Base-by-base conservation (phyloP, 148 eudicot genomes). In the Rhododendron molle region DNA sequence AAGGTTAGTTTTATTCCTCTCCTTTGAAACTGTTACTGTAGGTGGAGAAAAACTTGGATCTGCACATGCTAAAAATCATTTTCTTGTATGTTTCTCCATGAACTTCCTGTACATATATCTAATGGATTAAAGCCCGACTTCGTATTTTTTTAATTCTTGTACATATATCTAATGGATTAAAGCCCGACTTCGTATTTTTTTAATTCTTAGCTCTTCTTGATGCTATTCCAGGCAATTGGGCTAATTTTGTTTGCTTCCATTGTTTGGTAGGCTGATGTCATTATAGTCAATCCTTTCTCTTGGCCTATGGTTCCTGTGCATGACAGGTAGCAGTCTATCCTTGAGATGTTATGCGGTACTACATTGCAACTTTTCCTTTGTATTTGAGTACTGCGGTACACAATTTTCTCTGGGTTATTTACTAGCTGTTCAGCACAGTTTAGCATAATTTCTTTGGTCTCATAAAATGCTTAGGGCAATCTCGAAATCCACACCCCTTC, bases 251-350 rank as follows among this genome's bases (percentile, higher is more conserved):
- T 76, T 83, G 79, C 83, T 4, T 49, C 56, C 71, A 11, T 78
- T 6, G 21, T 72, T 76, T 77, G 86, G 81, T 86, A 96, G 99
- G 99, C 99, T 86, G 99, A 96, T 83, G 82, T 96, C 85, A 82
- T 96, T 62, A 81, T 94, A 56, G 85, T 96, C 77, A 90, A 95
- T 92, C 96, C 99, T 89, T 91, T 84, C 87, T 92, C 94, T 20
- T 96, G 99, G 99, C 88, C 98, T 65, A 96, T 96, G 99, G 83
- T 91, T 80, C 98, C 99, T 49, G 62, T 95, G 83, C 95, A 94
- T 87, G 99, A 96, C 89, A 89, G 97, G 99, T 94, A 93, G 82
- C 84, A n/a, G 21, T 50, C 32, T 65, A 30, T 65, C 67, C 47
- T 54, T 56, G 52, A 85, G 38, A 38, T 44, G 30, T 28, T 52